phyloP scores from a whole-genome alignment of 1,284 basidiomycete genomes.

The Coriolopsis trogii region DNA sequence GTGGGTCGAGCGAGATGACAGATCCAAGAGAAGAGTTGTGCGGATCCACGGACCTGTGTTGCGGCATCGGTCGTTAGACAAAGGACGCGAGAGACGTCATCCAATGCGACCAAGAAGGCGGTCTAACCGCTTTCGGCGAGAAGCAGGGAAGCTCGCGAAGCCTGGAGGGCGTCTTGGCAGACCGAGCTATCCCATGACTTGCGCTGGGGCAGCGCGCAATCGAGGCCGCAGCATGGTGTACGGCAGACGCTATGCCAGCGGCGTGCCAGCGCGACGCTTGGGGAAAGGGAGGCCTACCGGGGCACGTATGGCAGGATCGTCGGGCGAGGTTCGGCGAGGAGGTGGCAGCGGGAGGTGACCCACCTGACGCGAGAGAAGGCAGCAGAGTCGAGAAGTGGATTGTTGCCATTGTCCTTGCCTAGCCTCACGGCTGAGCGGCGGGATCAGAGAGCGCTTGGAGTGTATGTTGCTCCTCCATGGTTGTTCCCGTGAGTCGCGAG shows the following conservation, averaged over 20 bases:
- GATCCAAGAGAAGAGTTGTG: slow-evolving; percentile 1
- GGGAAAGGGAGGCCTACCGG: background rate
- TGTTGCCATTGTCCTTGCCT: background rate
- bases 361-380: slow-evolving; percentile 15
- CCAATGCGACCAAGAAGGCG: slow-evolving; percentile 2
- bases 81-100: slow-evolving; percentile 12
- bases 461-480: too few relatives aligned
- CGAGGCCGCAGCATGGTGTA: slow-evolving; percentile 8
- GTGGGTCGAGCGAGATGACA: background rate
- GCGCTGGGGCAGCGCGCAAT: slow-evolving; percentile 7
- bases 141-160: slow-evolving; percentile 1
- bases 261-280: slow-evolving; percentile 13
- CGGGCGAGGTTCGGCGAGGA: slow-evolving; percentile 13
- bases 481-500: too few relatives aligned
- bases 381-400: slow-evolving; percentile 6
- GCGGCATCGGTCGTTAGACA: background rate
- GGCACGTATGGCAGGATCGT: background rate
- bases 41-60: background rate
- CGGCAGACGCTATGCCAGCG: slow-evolving; percentile 8
- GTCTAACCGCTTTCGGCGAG: slow-evolving; percentile 12
- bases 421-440: background rate
- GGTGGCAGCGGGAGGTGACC: background rate
- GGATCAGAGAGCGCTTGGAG: too few relatives aligned
- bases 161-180: slow-evolving; percentile 1
- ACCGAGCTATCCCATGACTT: slow-evolving; percentile 20